A percentile compares a stretch with the other conserved stretches of the same genome.
phyloP scores from a whole-genome alignment of 805 yeast species.

The Saccharomycopsis amapae region DNA sequence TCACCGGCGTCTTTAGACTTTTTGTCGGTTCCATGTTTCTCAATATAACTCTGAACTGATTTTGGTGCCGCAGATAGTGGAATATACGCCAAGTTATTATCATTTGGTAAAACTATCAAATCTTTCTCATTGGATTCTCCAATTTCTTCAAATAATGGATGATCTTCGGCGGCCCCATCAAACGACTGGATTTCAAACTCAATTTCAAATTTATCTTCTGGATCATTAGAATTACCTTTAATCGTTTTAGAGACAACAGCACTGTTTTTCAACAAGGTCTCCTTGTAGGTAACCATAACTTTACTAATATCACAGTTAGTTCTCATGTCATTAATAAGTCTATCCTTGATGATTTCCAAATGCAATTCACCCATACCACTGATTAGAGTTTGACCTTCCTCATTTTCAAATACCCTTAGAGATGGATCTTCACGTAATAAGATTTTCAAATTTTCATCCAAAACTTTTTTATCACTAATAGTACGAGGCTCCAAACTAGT shows the following conservation, averaged over 20 bases:
- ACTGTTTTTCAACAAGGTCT: constrained; percentile 41
- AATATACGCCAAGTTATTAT: constrained; percentile 37
- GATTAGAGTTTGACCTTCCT: constrained; percentile 83
- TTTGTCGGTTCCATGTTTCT: constrained; percentile 7
- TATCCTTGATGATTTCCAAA: constrained; percentile 76
- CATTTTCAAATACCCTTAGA: constrained; percentile 60
- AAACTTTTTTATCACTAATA: constrained; percentile 66
- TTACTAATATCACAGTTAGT: constrained; percentile 77
- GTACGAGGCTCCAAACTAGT: constrained; percentile 78
- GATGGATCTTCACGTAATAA: constrained; percentile 90
- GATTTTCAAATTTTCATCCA: constrained; percentile 61
- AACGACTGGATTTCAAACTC: constrained; percentile 26
- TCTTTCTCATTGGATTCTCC: constrained; percentile 13
- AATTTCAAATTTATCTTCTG: constrained; percentile 19
- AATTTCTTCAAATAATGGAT: constrained; percentile 30
- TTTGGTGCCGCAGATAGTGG: constrained; percentile 19
- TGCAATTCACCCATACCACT: constrained; percentile 98
- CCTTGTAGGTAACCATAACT: constrained; percentile 86
- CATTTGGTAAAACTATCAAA: constrained; percentile 29
- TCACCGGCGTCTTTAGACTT: constrained; percentile 22
- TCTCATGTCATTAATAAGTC: constrained; percentile 72
- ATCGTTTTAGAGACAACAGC: constrained; percentile 22
- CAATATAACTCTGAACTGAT: constrained; percentile 12
- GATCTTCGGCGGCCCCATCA: constrained; percentile 23
- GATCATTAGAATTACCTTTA: constrained; percentile 22